Conservation (phyloP, 2,329 filamentous ascomycete species). For the Diplocarpon rosae region DNA sequence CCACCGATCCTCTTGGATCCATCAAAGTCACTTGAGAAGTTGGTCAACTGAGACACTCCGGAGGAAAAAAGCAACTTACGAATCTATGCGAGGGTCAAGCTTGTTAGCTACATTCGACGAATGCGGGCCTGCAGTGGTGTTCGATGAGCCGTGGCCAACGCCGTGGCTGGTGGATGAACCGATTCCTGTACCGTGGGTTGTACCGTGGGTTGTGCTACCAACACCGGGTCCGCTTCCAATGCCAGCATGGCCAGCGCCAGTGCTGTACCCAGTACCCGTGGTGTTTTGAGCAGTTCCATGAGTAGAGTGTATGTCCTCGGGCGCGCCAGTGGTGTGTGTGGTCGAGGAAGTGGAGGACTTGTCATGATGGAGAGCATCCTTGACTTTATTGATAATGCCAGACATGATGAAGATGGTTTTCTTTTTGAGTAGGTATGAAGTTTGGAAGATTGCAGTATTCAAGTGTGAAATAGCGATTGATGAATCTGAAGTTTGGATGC, state of each 20-base stretch:
- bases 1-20: neutral
- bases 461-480: conserved; percentile 4
- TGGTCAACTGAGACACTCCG: too few relatives aligned
- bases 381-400: conserved; percentile 35
- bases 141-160: conserved; percentile 2
- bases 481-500: neutral
- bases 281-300: conserved; percentile 3
- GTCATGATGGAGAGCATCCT: conserved; percentile 31
- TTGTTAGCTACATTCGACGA: conserved; percentile 32
- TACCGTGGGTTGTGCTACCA: neutral
- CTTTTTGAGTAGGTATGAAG: conserved; percentile 1
- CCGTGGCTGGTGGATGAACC: neutral
- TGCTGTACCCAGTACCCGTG: conserved; percentile 17
- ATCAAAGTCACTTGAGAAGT: neutral
- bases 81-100: conserved; percentile 8
- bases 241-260: conserved; percentile 4
- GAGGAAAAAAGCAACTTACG: too few relatives aligned
- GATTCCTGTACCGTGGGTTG: conserved; percentile 1
- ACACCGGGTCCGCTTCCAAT: neutral
- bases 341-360: conserved; percentile 16
- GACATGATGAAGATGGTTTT: conserved; percentile 29
- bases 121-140: conserved; percentile 15
- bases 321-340: conserved; percentile 9
- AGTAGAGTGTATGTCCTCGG: conserved; percentile 3
- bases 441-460: conserved; percentile 5